These are phyloP conservation scores for Grosmannia serpens DNA, from an alignment of 2,329 filamentous ascomycete genomes.

Conservation along the genomic window DNA sequence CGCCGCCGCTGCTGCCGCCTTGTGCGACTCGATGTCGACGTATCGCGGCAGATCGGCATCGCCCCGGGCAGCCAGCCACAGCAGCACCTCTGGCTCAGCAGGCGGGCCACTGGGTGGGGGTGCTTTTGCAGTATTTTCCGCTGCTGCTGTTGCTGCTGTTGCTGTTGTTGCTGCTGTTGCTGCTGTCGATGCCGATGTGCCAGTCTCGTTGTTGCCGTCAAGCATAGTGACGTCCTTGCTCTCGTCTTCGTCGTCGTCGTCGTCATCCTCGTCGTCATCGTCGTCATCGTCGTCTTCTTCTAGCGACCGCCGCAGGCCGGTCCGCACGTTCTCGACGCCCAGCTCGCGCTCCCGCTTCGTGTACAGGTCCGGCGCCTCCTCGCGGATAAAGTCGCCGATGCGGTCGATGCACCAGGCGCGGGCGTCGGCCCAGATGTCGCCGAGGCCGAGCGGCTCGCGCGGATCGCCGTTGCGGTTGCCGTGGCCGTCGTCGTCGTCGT, in stretches of 20 bases:
- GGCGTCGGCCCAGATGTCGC: conserved; percentile 25
- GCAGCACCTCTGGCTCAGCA: conserved; percentile 33
- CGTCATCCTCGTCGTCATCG: conserved; percentile 45
- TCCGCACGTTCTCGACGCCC: conserved; percentile 60
- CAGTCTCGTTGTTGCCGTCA: neutral
- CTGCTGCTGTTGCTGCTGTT: conserved; percentile 13
- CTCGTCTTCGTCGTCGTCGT: conserved; percentile 37
- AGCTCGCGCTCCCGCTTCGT: conserved; percentile 57
- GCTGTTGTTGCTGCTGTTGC: conserved; percentile 11
- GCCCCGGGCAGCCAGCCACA: conserved; percentile 34
- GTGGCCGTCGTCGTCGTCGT: conserved; percentile 23
- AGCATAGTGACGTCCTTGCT: conserved; percentile 8
- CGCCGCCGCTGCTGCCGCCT: conserved; percentile 3
- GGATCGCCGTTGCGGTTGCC: conserved; percentile 24
- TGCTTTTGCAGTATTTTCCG: conserved; percentile 10
- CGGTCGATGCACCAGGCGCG: conserved; percentile 20
- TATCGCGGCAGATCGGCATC: conserved; percentile 33
- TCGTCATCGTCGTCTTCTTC: conserved; percentile 43
- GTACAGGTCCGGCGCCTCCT: conserved; percentile 52
- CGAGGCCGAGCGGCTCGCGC: conserved; percentile 22
- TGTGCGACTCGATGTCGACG: conserved; percentile 24
- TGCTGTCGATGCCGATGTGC: conserved; percentile 4
- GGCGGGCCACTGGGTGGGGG: conserved; percentile 17
- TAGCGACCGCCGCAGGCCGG: conserved; percentile 50
- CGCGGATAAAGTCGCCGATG: conserved; percentile 24